Conservation (phyloP, 1,284 basidiomycete species). For the Melanopsichium pennsylvanicum region DNA sequence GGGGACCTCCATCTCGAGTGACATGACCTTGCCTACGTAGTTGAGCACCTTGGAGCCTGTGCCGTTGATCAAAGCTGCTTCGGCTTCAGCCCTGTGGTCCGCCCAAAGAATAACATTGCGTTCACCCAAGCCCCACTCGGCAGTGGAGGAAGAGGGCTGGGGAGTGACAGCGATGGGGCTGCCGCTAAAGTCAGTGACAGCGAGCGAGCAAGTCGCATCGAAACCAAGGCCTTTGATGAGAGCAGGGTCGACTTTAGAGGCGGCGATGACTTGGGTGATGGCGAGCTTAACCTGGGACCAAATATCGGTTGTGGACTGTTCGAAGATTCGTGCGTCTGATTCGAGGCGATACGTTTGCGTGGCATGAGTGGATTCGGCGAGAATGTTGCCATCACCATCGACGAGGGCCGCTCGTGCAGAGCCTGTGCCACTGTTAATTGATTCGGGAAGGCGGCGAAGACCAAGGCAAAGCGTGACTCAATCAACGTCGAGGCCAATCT, state of each 20-base stretch:
- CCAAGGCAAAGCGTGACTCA: too few relatives aligned
- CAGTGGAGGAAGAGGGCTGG: slow-evolving; percentile 67
- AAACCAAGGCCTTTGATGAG: slow-evolving; percentile 89
- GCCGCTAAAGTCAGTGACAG: slow-evolving; percentile 77
- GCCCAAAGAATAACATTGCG: slow-evolving; percentile 63
- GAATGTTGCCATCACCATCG: slow-evolving; percentile 76
- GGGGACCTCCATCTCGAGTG: slow-evolving; percentile 71
- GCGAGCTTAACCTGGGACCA: slow-evolving; percentile 81
- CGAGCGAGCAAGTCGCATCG: slow-evolving; percentile 95
- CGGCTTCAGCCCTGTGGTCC: slow-evolving; percentile 90
- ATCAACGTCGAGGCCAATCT: too few relatives aligned
- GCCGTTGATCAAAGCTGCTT: slow-evolving; percentile 87
- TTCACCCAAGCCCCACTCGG: slow-evolving; percentile 32
- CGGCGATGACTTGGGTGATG: slow-evolving; percentile 75
- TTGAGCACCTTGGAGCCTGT: slow-evolving; percentile 85
- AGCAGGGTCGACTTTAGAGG: slow-evolving; percentile 73
- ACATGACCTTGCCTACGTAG: slow-evolving; percentile 96
- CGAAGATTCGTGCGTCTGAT: slow-evolving; percentile 88
- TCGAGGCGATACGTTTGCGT: slow-evolving; percentile 86
- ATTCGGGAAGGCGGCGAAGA: too few relatives aligned
- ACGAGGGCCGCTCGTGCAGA: slow-evolving; percentile 89
- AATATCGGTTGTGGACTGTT: slow-evolving; percentile 77
- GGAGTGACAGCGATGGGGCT: slow-evolving; percentile 81
- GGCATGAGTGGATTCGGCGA: slow-evolving; percentile 79
- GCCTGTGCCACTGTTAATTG: slow-evolving; percentile 77